These are phyloP conservation scores for Cercospora sesami DNA, from an alignment of 2,329 filamentous ascomycete genomes.

Conservation along the genomic window DNA sequence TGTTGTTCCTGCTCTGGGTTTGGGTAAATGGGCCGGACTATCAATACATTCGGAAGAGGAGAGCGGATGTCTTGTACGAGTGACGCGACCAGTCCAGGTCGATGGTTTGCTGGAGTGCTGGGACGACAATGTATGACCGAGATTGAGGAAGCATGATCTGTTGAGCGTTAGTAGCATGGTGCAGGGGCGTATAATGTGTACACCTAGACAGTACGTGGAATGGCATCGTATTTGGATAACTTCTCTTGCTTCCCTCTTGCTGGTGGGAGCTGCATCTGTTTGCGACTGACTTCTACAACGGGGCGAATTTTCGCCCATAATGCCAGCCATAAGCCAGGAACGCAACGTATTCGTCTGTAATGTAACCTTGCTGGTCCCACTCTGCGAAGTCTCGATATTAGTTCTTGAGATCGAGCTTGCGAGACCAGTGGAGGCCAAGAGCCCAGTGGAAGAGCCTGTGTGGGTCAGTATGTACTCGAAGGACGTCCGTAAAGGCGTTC, in stretches of 20 bases:
- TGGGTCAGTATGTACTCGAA: background rate
- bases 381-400: constrained; percentile 32
- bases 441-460: constrained; percentile 61
- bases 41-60: constrained; percentile 8
- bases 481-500: background rate
- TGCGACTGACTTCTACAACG: background rate
- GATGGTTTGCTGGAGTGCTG: background rate
- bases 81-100: background rate
- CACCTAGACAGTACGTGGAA: background rate
- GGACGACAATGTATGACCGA: background rate
- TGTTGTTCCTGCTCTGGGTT: background rate
- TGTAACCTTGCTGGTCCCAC: constrained; percentile 33
- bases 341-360: constrained; percentile 38
- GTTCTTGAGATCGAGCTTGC: constrained; percentile 34
- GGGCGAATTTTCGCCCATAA: constrained; percentile 27
- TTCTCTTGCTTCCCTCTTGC: background rate
- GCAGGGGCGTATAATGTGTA: background rate
- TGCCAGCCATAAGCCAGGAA: constrained; percentile 38
- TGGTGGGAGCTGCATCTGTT: background rate
- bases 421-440: constrained; percentile 54
- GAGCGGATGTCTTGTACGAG: background rate
- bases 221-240: background rate
- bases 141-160: background rate
- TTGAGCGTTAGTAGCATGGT: background rate
- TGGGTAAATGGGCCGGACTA: constrained; percentile 10